Percentiles rank a stretch among this genome's conserved stretches.
phyloP scores from a whole-genome alignment of 2,329 filamentous ascomycete genomes.

The Aschersonia sp. region DNA sequence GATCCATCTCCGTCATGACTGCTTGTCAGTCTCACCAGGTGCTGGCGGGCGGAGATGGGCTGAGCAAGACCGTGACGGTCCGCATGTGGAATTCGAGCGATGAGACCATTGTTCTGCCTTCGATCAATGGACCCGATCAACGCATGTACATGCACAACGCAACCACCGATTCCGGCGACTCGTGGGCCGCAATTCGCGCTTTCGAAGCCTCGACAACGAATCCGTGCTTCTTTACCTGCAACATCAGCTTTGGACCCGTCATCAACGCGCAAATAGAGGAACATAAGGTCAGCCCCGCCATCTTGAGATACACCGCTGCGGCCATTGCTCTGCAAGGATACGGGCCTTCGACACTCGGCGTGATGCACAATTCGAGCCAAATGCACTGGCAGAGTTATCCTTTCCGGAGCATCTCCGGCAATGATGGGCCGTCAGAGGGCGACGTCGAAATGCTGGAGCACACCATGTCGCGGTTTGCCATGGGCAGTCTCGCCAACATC shows the following conservation, averaged over 20 bases:
- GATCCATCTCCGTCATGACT: constrained; percentile 14
- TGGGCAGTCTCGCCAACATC: constrained; percentile 18
- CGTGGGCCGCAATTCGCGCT: constrained; percentile 15
- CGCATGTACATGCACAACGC: constrained; percentile 20
- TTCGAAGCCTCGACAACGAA: constrained; percentile 20
- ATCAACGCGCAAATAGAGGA: constrained; percentile 18
- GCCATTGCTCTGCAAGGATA: constrained; percentile 26
- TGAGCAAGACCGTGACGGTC: constrained; percentile 11
- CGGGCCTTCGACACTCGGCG: constrained; percentile 12
- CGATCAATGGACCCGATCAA: constrained; percentile 14
- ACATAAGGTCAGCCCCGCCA: constrained; percentile 14
- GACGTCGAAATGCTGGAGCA: constrained; percentile 16
- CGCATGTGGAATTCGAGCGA: constrained; percentile 7
- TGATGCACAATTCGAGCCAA: background rate
- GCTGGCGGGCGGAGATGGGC: constrained; percentile 15
- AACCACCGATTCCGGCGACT: constrained; percentile 6
- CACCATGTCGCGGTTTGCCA: constrained; percentile 18
- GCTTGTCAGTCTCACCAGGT: constrained; percentile 16
- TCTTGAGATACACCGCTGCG: constrained; percentile 16
- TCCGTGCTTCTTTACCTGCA: constrained; percentile 26
- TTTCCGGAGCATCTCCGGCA: background rate
- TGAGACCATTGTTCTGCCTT: constrained; percentile 8
- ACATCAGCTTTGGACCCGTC: constrained; percentile 18
- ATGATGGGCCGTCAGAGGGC: constrained; percentile 13
- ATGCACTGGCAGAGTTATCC: background rate